A percentile compares a stretch with the other conserved stretches of the same genome.
Conservation (phyloP, 2,329 filamentous ascomycete species). For the Colletotrichum tofieldiae region DNA sequence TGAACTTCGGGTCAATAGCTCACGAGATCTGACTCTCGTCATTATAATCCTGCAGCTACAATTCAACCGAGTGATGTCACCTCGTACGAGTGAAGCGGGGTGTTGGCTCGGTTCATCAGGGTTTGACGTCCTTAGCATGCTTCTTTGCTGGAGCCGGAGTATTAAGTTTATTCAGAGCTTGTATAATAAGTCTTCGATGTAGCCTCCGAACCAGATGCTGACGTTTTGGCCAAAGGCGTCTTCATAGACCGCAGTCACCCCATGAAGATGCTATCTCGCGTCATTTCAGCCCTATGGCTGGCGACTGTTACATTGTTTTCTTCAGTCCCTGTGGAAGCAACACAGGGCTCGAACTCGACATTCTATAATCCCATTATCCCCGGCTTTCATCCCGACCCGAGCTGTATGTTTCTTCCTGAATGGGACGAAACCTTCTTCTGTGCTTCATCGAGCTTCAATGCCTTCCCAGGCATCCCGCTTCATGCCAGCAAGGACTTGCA, state of each 20-base stretch:
- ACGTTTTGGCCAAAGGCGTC: neutral
- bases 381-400: slow-evolving; percentile 66
- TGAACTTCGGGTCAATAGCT: neutral
- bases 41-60: slow-evolving; percentile 1
- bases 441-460: slow-evolving; percentile 66
- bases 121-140: neutral
- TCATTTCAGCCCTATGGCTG: neutral
- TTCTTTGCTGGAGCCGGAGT: neutral
- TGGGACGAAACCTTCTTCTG: slow-evolving; percentile 64
- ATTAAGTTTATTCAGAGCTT: neutral
- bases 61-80: slow-evolving; percentile 23
- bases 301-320: too few relatives aligned
- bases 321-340: neutral
- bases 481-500: slow-evolving; percentile 67
- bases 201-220: neutral
- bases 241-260: too few relatives aligned
- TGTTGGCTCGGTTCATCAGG: neutral
- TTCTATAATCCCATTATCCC: slow-evolving; percentile 63
- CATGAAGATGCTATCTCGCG: neutral
- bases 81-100: slow-evolving; percentile 16
- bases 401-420: slow-evolving; percentile 57
- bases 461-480: slow-evolving; percentile 68
- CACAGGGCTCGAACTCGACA: slow-evolving; percentile 44
- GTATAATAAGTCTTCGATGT: slow-evolving; percentile 1
- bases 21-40: neutral